Base-by-base conservation (phyloP, 257 asterid genomes). In the Solanum arcanum region DNA sequence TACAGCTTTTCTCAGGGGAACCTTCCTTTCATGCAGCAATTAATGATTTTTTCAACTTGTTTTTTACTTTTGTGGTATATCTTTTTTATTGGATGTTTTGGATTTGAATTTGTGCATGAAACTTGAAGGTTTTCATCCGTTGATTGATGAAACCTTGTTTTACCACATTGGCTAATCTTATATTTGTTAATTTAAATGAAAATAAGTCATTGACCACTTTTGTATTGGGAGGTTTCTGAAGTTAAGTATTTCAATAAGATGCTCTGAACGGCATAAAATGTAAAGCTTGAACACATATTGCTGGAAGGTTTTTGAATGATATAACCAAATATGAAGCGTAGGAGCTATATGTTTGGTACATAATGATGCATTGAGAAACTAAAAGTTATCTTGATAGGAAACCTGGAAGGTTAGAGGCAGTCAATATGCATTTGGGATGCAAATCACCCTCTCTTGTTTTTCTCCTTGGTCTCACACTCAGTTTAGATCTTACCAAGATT, bases 31-130 rank as follows among this genome's bases (percentile, higher is more conserved):
- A 86, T 44, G 78, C 83, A 64, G 87, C 87, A 88, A 88, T 88
- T 78, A 84, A 90, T 90, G 86, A 75, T 85, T 91, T 49, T 90
- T 33, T 81, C 35, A 83, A 88, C 84, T 44, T 66, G 60, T 74
- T 84, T 37, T 72, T 41, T 44, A 29, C 60, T 68, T 15, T 47
- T 18, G 66, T 68, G 41, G 29, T 42, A 20, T 18, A 29, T 33
- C 37, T 66, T 74, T 39, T 21, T 23, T 44, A 5, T 76, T 27
- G 72, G 12, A 70, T 21, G 64, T 31, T 31, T 29, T 64, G 5
- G 42, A 84, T 37, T 85, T 85, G 33, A 20, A 70, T 76, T 68
- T 70, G 49, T 46, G 66, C 87, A 46, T 69, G n/a, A 70, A 68
- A 44, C 76, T 29, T 44, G 59, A 27, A 37, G 56, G 73, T 12